Conservation (phyloP, 2,329 filamentous ascomycete species). For the Fusarium nygamai region DNA sequence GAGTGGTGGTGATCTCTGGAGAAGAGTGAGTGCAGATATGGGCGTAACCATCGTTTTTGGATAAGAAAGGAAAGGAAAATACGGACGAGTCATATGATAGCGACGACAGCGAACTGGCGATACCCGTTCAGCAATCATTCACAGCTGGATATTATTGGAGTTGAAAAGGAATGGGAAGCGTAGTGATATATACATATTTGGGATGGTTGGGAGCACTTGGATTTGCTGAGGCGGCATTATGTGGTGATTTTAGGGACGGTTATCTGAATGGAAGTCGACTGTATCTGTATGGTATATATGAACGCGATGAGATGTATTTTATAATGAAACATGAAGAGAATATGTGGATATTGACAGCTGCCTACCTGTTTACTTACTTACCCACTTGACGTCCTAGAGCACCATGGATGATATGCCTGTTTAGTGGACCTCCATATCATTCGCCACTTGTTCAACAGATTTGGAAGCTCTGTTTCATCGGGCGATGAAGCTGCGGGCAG, state of each 20-base stretch:
- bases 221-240: conserved; percentile 13
- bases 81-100: conserved; percentile 12
- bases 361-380: background rate
- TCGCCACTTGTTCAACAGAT: conserved; percentile 26
- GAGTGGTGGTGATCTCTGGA: conserved; percentile 59
- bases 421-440: conserved; percentile 21
- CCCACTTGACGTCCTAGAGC: background rate
- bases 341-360: background rate
- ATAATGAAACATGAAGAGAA: background rate
- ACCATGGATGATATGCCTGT: conserved; percentile 9
- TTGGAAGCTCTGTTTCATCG: conserved; percentile 1
- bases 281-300: background rate
- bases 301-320: background rate
- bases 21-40: conserved; percentile 66
- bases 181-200: conserved; percentile 18
- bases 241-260: background rate
- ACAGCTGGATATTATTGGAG: conserved; percentile 36
- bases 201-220: conserved; percentile 14
- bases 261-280: background rate
- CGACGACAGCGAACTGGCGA: conserved; percentile 27
- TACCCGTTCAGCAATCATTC: conserved; percentile 36
- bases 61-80: conserved; percentile 3
- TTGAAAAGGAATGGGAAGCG: conserved; percentile 32
- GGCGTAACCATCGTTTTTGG: conserved; percentile 70
- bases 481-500: conserved; percentile 8